Evolutionary conservation across 345 rosid genomes (phyloP), one percentile per base, ranked within the genome.

Genomic region (Arabis alpina): DNA sequence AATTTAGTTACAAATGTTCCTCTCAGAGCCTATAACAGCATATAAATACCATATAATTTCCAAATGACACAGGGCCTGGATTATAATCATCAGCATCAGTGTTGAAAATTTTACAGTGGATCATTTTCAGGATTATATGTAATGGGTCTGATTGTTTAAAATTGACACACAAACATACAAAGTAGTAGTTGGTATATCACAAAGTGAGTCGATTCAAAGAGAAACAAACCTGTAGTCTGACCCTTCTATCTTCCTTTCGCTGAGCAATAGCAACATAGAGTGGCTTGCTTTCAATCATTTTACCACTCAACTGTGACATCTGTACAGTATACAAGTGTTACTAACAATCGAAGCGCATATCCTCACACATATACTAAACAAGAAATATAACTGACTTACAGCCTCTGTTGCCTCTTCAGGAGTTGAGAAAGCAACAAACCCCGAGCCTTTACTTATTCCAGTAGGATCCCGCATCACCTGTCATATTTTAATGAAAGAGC

Each of bases 391-490:
- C 37, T 4, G 57, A 76, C 93, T 91, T 85, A 91, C 97, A 78
- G 97, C 97, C 85, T 84, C 82, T 6, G 87, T 72, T 54, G 97
- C 97, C 77, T 91, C 97, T 43, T 91, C 97, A 4, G 95, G 85
- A 82, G 86, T 82, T 1, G 92, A 81, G 72, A 87, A 88, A 36
- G 97, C 91, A 59, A 91, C 97, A 80, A 91, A 90, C 13, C 94
- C 97, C 0, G 97, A 88, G 59, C 94, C 94, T 75, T 83, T 81
- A 79, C 94, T 90, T 25, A 86, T 67, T 19, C 97, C 97, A 77
- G 61, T 86, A 54, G 91, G 88, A 75, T 91, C 93, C 32, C 93
- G 87, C 93, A 91, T 87, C 55, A 91, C 93, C 97, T 91, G 74
- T 59, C 25, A 62, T 13, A 14, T 55, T 55, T 45, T 16, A 3